These are phyloP conservation scores for Crithidia thermophila DNA, from an alignment of 208 protist genomes.

Conservation along the genomic window DNA sequence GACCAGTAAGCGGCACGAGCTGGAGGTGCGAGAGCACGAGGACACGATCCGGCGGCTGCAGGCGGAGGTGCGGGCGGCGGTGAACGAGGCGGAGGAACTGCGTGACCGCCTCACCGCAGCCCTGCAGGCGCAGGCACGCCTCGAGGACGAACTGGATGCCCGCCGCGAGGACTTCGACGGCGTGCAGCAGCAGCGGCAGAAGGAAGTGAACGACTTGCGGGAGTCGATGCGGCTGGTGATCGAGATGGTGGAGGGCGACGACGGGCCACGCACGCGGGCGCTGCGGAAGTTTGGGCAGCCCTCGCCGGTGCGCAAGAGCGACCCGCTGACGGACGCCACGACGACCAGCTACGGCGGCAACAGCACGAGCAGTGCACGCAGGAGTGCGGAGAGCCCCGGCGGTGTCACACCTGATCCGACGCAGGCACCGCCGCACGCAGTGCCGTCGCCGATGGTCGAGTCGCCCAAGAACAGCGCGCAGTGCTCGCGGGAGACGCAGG, in stretches of 20 bases:
- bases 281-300: conserved; percentile 7
- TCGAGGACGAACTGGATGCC: conserved; percentile 17
- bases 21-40: conserved; percentile 16
- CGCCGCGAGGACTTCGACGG: conserved; percentile 5
- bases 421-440: background rate
- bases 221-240: conserved; percentile 20
- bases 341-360: too few relatives aligned
- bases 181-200: conserved; percentile 6
- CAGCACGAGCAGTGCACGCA: too few relatives aligned
- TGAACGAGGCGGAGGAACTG: conserved; percentile 11
- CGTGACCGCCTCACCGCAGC: conserved; percentile 8
- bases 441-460: background rate
- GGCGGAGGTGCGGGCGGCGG: conserved; percentile 2
- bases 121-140: conserved; percentile 1
- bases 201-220: conserved; percentile 20
- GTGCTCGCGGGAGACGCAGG: conserved; percentile 7
- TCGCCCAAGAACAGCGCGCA: background rate
- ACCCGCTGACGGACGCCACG: background rate
- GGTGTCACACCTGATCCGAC: background rate
- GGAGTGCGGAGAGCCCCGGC: too few relatives aligned
- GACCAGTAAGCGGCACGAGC: background rate
- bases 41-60: conserved; percentile 14
- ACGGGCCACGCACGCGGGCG: background rate
- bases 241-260: conserved; percentile 11
- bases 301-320: background rate